phyloP scores from a whole-genome alignment of 345 rosid genomes.

The Pelargonium nanum region DNA sequence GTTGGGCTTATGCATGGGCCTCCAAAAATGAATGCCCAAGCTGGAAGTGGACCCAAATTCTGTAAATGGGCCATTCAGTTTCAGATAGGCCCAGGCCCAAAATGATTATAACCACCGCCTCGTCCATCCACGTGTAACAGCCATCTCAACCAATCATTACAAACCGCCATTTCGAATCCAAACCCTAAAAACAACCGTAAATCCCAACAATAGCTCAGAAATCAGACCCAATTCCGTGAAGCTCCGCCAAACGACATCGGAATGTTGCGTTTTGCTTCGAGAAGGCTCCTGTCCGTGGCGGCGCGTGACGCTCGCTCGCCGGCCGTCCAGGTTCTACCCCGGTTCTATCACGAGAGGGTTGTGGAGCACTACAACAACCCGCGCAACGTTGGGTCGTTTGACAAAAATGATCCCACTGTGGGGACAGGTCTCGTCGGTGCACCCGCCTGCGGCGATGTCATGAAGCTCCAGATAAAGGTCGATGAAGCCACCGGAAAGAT shows the following conservation, averaged over 20 bases:
- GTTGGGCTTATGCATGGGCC: too few species aligned
- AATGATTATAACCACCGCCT: too few species aligned
- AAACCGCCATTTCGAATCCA: too few species aligned
- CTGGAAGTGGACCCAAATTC: too few species aligned
- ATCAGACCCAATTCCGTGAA: neutral
- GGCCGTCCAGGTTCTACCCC: conserved; percentile 13
- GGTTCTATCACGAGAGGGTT: conserved; percentile 82
- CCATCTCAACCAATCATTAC: too few species aligned
- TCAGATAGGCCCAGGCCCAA: too few species aligned
- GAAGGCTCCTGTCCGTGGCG: neutral
- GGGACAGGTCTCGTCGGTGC: conserved; percentile 98
- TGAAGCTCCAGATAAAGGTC: conserved; percentile 95
- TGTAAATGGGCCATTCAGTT: too few species aligned
- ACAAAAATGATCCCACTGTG: conserved; percentile 70
- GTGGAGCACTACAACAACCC: conserved; percentile 94
- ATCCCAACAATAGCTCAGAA: too few species aligned
- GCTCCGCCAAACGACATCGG: neutral
- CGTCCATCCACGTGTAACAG: too few species aligned
- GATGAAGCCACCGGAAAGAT: conserved; percentile 79
- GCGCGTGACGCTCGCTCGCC: neutral
- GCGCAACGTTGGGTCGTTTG: conserved; percentile 90
- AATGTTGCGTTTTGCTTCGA: neutral
- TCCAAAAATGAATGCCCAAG: too few species aligned
- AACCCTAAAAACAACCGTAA: too few species aligned
- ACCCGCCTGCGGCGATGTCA: conserved; percentile 97